Percentiles rank a stretch among this genome's conserved stretches.
These are phyloP conservation scores for Juglanconis sp. DNA, from an alignment of 2,329 filamentous ascomycete genomes.

Conservation along the genomic window DNA sequence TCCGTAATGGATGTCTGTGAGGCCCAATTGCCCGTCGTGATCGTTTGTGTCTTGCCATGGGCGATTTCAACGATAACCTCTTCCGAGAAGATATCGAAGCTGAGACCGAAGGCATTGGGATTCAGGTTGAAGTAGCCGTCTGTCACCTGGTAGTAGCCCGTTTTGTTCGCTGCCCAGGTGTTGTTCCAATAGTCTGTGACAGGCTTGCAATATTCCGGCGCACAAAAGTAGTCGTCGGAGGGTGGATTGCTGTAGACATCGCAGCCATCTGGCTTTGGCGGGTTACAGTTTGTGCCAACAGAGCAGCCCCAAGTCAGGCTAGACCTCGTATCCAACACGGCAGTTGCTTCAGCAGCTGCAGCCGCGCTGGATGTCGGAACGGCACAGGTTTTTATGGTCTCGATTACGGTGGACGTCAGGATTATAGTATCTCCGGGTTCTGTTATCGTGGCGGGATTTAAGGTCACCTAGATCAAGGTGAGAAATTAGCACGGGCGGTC, in stretches of 20 bases:
- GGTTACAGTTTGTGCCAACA: constrained; percentile 51
- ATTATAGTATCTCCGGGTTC: constrained; percentile 25
- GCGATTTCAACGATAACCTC: constrained; percentile 35
- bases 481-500: not conserved
- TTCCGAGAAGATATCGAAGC: constrained; percentile 58
- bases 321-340: constrained; percentile 33
- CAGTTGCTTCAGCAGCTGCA: constrained; percentile 1
- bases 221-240: constrained; percentile 43
- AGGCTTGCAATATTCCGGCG: constrained; percentile 40
- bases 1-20: constrained; percentile 47
- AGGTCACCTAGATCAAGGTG: not conserved
- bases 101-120: constrained; percentile 59
- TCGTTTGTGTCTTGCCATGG: constrained; percentile 38
- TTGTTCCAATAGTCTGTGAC: constrained; percentile 36
- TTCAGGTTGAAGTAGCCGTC: constrained; percentile 64
- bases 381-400: constrained; percentile 39
- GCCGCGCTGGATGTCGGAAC: constrained; percentile 37
- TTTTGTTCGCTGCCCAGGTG: constrained; percentile 43
- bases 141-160: constrained; percentile 49
- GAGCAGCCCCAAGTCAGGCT: constrained; percentile 51
- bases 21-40: constrained; percentile 54
- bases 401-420: constrained; percentile 31
- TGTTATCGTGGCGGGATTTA: constrained; percentile 21
- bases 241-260: constrained; percentile 50
- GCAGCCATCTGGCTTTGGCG: constrained; percentile 47